These are phyloP conservation scores for Elymus sibiricus DNA, from an alignment of 176 grass and related monocot genomes.

Conservation along the genomic window DNA sequence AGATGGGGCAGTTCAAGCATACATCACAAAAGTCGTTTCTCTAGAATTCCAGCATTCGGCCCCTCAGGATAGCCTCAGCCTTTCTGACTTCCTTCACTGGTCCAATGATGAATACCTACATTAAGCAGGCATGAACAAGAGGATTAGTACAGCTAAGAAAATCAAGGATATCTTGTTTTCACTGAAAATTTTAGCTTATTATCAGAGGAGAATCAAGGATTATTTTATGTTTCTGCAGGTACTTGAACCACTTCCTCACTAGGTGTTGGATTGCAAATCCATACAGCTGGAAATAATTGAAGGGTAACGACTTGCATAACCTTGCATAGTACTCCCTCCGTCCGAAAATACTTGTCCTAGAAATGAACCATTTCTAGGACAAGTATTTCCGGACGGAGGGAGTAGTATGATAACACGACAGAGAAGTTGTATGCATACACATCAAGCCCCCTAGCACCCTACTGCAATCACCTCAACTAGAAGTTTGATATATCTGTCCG, in stretches of 20 bases:
- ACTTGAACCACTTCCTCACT: conserved; percentile 2
- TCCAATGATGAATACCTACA: conserved; percentile 97
- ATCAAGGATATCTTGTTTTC: not conserved
- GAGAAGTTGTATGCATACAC: conserved; percentile 9
- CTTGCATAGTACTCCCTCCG: too few relatives aligned
- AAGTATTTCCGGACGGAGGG: too few relatives aligned
- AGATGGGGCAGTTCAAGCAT: conserved; percentile 15
- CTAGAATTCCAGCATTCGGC: conserved; percentile 64
- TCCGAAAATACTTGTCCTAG: too few relatives aligned
- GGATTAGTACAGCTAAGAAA: conserved; percentile 2
- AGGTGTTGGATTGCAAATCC: not conserved
- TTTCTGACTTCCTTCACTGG: conserved; percentile 77
- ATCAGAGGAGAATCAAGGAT: not conserved
- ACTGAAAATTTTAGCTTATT: not conserved
- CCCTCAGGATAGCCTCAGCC: conserved; percentile 83
- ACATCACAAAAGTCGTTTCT: conserved; percentile 5
- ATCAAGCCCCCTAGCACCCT: not conserved
- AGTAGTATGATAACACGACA: not conserved
- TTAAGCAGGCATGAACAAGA: not conserved
- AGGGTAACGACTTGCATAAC: not conserved
- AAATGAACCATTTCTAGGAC: too few relatives aligned
- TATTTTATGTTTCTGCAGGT: not conserved
- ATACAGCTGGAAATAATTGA: conserved; percentile 27
- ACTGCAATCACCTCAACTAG: not conserved
- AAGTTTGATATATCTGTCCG: not conserved